Percentiles rank a stretch among this genome's conserved stretches.
Evolutionary conservation across 2,329 filamentous ascomycete genomes (phyloP).

Genomic region (Aureobasidium melanogenum): DNA sequence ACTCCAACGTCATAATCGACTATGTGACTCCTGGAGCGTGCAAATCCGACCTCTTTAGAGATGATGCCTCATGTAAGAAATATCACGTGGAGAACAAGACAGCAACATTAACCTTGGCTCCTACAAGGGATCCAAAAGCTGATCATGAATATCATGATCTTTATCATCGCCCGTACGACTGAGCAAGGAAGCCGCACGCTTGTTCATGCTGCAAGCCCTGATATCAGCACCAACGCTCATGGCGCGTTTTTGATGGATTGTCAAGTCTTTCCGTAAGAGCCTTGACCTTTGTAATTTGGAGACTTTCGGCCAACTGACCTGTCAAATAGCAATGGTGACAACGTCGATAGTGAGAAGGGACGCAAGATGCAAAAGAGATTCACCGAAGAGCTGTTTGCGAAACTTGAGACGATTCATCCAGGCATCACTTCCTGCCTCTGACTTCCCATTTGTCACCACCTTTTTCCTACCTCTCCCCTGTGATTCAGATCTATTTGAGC

Average conservation of each 20-base stretch:
- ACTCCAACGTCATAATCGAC: conserved; percentile 18
- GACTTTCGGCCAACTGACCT: neutral
- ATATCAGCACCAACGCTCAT: conserved; percentile 25
- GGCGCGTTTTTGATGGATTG: conserved; percentile 31
- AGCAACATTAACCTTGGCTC: neutral
- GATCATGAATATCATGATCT: neutral
- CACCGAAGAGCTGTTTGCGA: conserved; percentile 26
- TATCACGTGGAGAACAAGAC: no score
- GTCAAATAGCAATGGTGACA: conserved; percentile 7
- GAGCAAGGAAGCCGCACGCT: conserved; percentile 30
- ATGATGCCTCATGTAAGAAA: conserved; percentile 11
- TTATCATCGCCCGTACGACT: conserved; percentile 20
- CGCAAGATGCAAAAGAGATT: conserved; percentile 23
- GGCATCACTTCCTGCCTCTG: neutral
- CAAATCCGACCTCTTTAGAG: conserved; percentile 21
- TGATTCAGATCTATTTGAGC: no score
- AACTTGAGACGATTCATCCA: conserved; percentile 24
- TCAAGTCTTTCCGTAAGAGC: conserved; percentile 15
- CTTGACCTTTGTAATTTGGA: neutral
- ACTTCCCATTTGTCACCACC: no score
- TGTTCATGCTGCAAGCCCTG: conserved; percentile 21
- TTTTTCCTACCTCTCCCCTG: no score
- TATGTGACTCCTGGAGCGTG: conserved; percentile 28
- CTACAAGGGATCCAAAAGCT: neutral
- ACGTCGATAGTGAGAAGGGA: conserved; percentile 25